phyloP scores from a whole-genome alignment of 2,329 filamentous ascomycete genomes.

The Cladosporium cucumerinum region DNA sequence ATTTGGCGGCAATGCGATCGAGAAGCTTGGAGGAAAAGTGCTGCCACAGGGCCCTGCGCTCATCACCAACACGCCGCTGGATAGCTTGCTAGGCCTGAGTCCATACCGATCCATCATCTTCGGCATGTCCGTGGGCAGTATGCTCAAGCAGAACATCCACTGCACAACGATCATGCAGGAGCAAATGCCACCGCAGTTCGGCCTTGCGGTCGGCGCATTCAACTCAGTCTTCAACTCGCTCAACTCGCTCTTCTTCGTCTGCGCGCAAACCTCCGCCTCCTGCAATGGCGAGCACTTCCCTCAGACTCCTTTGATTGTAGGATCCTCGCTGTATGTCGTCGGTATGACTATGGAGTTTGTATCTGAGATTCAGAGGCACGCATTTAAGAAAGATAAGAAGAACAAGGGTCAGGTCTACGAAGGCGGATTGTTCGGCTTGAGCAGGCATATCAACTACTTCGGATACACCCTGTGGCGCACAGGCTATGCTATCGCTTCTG shows the following conservation, averaged over 20 bases:
- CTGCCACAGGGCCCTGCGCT: constrained; percentile 42
- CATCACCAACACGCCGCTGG: constrained; percentile 41
- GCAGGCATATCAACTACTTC: constrained; percentile 55
- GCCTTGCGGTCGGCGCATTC: constrained; percentile 47
- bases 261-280: constrained; percentile 47
- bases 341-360: constrained; percentile 55
- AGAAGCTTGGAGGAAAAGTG: constrained; percentile 44
- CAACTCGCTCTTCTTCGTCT: constrained; percentile 55
- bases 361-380: constrained; percentile 55
- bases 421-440: constrained; percentile 48
- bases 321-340: constrained; percentile 47
- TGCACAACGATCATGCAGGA: constrained; percentile 48
- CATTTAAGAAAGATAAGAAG: constrained; percentile 49
- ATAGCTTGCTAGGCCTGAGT: constrained; percentile 46
- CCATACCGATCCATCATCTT: constrained; percentile 52
- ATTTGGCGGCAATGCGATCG: constrained; percentile 43
- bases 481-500: constrained; percentile 48
- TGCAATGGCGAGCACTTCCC: constrained; percentile 40
- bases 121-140: constrained; percentile 51
- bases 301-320: constrained; percentile 46
- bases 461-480: constrained; percentile 52
- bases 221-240: constrained; percentile 56
- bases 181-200: constrained; percentile 45
- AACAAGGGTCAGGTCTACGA: constrained; percentile 54
- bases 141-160: constrained; percentile 58